Evolutionary conservation across 2,329 filamentous ascomycete genomes (phyloP).

Genomic region (Ophiocordyceps australis): DNA sequence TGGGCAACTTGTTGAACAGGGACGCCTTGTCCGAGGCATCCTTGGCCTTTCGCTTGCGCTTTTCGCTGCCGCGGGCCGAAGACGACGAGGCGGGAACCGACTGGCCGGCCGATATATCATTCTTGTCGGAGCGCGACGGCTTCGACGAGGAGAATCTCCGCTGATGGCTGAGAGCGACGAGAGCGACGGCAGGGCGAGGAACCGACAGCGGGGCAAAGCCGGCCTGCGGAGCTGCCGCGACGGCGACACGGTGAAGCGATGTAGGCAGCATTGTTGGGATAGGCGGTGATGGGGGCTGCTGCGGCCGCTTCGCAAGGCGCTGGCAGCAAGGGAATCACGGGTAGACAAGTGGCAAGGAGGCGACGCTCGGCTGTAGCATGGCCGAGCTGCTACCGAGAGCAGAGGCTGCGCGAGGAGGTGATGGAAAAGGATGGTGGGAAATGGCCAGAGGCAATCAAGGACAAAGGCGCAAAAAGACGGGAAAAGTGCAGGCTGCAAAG

Average conservation of each 20-base stretch:
- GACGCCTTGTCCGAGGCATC: slow-evolving; percentile 24
- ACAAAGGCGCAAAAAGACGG: too few species aligned
- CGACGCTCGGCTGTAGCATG: slow-evolving; percentile 5
- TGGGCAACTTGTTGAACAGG: slow-evolving; percentile 41
- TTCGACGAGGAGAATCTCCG: slow-evolving; percentile 42
- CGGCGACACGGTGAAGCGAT: slow-evolving; percentile 35
- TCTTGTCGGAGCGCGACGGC: slow-evolving; percentile 41
- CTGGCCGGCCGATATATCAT: slow-evolving; percentile 27
- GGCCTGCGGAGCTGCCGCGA: slow-evolving; percentile 24
- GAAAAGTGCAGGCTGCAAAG: too few species aligned
- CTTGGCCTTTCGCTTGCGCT: slow-evolving; percentile 41
- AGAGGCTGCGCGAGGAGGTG: neutral
- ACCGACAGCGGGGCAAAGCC: slow-evolving; percentile 20
- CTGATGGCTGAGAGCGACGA: slow-evolving; percentile 25
- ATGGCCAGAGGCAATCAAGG: too few species aligned
- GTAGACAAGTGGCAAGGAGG: slow-evolving; percentile 4
- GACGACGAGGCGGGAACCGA: slow-evolving; percentile 28
- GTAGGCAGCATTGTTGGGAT: slow-evolving; percentile 35
- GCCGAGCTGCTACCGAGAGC: slow-evolving; percentile 4
- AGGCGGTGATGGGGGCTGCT: slow-evolving; percentile 2
- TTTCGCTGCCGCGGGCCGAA: slow-evolving; percentile 24
- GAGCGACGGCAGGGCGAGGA: slow-evolving; percentile 16
- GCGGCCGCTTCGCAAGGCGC: too few species aligned
- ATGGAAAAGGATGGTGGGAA: neutral
- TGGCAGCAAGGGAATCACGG: too few species aligned